phyloP scores from a whole-genome alignment of 2,329 filamentous ascomycete genomes.

The Aspergillus fructus region DNA sequence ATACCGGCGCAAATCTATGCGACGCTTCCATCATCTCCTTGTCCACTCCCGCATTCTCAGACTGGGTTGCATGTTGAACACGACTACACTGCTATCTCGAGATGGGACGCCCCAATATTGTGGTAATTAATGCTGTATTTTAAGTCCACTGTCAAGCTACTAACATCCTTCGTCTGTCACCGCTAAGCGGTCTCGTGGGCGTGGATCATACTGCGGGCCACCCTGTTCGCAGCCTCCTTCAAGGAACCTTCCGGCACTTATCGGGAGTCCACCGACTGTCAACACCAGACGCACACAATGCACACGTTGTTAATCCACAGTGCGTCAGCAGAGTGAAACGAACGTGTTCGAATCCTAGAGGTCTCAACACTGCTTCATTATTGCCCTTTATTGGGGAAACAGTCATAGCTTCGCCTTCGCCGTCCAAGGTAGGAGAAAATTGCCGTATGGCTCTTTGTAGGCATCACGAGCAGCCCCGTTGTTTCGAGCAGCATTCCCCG shows the following conservation, averaged over 20 bases:
- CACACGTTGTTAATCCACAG: conserved; percentile 23
- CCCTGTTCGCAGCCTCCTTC: background rate
- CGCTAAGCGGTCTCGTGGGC: background rate
- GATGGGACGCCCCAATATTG: conserved; percentile 4
- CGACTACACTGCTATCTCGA: conserved; percentile 20
- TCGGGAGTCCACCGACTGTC: background rate
- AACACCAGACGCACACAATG: conserved; percentile 23
- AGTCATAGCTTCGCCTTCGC: background rate
- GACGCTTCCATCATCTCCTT: conserved; percentile 13
- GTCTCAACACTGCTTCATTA: conserved; percentile 8
- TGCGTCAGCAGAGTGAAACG: conserved; percentile 5
- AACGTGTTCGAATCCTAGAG: conserved; percentile 12
- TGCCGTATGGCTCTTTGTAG: background rate
- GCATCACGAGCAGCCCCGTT: background rate
- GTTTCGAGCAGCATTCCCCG: background rate
- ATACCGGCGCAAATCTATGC: conserved; percentile 13
- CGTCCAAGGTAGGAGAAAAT: background rate
- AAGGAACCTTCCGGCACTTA: background rate
- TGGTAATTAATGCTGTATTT: background rate
- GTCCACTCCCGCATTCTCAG: conserved; percentile 31
- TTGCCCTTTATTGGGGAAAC: background rate
- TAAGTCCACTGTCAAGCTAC: background rate
- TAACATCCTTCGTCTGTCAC: background rate
- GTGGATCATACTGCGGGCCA: background rate
- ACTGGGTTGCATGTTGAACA: conserved; percentile 32